phyloP scores from a whole-genome alignment of 2,329 filamentous ascomycete genomes.

The Colletotrichum eremochloae region DNA sequence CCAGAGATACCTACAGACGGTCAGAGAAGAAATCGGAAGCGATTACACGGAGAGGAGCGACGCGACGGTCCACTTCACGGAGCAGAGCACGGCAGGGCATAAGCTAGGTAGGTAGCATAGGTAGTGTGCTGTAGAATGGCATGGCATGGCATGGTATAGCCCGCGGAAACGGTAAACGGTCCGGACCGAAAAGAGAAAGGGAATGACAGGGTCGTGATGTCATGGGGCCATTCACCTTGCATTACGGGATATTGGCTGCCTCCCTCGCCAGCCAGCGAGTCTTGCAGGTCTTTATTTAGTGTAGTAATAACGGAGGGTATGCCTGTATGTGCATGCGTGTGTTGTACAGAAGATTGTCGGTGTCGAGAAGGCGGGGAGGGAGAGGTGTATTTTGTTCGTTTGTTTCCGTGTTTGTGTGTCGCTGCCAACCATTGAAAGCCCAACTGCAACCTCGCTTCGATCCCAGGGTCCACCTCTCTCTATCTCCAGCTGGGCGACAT shows the following conservation, averaged over 20 bases:
- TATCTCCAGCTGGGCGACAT: neutral
- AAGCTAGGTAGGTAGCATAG: no score
- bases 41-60: neutral
- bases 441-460: neutral
- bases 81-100: no score
- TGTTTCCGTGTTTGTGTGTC: no score
- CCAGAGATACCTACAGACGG: neutral
- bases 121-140: no score
- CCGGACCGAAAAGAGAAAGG: constrained; percentile 11
- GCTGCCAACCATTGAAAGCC: neutral
- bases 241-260: neutral
- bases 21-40: constrained; percentile 3
- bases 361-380: neutral
- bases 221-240: constrained; percentile 1
- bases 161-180: constrained; percentile 13
- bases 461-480: neutral
- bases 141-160: no score
- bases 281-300: no score
- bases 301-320: neutral
- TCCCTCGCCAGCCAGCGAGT: no score
- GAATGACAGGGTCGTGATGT: constrained; percentile 2
- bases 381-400: neutral
- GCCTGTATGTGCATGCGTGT: neutral
- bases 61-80: no score
- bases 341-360: neutral